Conservation (phyloP, 208 protist species). For the Leishmania aethiopica region DNA sequence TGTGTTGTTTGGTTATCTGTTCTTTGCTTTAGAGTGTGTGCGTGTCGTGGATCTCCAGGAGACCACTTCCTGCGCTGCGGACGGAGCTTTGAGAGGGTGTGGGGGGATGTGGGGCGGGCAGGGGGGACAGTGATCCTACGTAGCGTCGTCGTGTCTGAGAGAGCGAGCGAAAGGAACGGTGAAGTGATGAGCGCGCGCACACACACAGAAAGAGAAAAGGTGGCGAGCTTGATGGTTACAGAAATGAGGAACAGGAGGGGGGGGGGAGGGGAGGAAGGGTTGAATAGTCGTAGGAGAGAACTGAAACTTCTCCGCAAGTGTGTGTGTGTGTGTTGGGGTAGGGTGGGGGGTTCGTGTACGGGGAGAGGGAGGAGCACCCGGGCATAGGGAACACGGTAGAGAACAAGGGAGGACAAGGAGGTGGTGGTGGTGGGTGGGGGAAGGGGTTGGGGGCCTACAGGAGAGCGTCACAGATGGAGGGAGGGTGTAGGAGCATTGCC, state of each 20-base stretch:
- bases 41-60: background rate
- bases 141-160: background rate
- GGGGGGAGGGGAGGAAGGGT: background rate
- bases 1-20: too few species aligned
- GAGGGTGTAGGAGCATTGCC: background rate
- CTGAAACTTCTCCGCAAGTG: conserved; percentile 1
- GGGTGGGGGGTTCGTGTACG: background rate
- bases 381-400: background rate
- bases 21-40: too few species aligned
- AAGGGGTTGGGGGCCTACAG: background rate
- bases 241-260: background rate
- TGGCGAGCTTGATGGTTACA: background rate
- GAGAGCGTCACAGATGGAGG: background rate
- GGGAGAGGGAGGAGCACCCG: background rate
- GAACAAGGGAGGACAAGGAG: background rate
- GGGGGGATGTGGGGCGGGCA: fast-evolving
- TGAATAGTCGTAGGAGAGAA: background rate
- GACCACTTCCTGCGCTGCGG: background rate
- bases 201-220: conserved; percentile 1
- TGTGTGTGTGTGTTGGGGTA: background rate
- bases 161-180: background rate
- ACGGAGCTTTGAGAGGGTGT: background rate
- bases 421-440: background rate
- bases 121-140: background rate
- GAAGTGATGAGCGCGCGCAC: background rate